phyloP scores from a whole-genome alignment of 768 basidiomycete genomes.

The Coprinopsis marcescibilis region DNA sequence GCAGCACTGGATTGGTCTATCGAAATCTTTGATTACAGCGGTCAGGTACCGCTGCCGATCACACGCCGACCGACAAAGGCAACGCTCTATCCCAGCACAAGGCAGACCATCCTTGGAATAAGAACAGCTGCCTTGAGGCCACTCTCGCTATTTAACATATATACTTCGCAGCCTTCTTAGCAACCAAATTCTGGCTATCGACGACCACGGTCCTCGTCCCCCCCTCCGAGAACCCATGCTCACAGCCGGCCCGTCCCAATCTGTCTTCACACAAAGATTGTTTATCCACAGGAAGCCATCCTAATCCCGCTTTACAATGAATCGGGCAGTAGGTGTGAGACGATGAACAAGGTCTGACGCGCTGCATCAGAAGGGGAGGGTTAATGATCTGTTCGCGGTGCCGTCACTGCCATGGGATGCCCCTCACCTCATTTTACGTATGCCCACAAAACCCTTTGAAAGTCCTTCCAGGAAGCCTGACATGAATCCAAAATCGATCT shows the following conservation, averaged over 20 bases:
- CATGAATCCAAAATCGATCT: constrained; percentile 50
- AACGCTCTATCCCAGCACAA: not conserved
- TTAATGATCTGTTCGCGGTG: not conserved
- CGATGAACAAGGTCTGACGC: not conserved
- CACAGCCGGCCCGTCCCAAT: too few relatives aligned
- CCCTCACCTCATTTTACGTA: not conserved
- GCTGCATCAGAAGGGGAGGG: not conserved
- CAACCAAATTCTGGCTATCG: too few relatives aligned
- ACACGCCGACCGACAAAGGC: not conserved
- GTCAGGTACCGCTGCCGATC: constrained; percentile 15
- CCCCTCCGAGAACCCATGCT: too few relatives aligned
- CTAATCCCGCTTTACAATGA: too few relatives aligned
- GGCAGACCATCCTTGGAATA: constrained; percentile 21
- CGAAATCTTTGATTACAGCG: constrained; percentile 9
- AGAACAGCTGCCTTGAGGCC: constrained; percentile 11
- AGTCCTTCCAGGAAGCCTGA: constrained; percentile 33
- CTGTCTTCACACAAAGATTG: too few relatives aligned
- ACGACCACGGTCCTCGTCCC: too few relatives aligned
- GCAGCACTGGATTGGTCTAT: too few relatives aligned
- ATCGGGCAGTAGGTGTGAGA: too few relatives aligned
- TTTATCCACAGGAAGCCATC: too few relatives aligned
- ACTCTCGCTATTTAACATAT: constrained; percentile 1
- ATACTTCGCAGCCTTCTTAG: constrained; percentile 11
- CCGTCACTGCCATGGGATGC: too few relatives aligned
- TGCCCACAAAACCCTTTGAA: constrained; percentile 9